Evolutionary conservation across 257 asterid species (phyloP).

Genomic region (Striga asiatica): DNA sequence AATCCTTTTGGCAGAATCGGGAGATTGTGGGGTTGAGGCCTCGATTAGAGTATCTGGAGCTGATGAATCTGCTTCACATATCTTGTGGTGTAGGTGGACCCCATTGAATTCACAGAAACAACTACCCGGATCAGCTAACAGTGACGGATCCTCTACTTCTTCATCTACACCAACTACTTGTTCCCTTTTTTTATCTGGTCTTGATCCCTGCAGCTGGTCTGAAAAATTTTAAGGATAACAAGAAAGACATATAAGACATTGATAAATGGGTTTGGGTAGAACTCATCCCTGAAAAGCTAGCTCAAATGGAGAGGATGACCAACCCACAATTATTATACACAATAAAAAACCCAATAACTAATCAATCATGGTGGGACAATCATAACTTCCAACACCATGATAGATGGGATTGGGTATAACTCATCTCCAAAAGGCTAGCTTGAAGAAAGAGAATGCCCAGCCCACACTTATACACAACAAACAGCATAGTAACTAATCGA

Average conservation of each 20-base stretch:
- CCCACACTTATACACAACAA: no score
- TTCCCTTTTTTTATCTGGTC: constrained; percentile 27
- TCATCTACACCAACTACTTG: constrained; percentile 49
- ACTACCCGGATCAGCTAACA: constrained; percentile 77
- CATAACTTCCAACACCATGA: no score
- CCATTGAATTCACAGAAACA: constrained; percentile 81
- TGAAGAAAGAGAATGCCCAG: no score
- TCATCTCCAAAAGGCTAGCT: no score
- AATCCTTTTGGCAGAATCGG: constrained; percentile 19
- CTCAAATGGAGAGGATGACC: no score
- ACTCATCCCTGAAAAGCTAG: no score
- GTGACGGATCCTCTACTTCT: constrained; percentile 57
- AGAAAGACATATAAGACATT: neutral
- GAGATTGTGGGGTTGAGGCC: constrained; percentile 21
- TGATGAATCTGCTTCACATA: constrained; percentile 36
- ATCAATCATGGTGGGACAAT: no score
- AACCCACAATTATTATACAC: no score
- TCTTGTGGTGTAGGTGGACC: constrained; percentile 79
- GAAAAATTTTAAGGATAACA: constrained; percentile 10
- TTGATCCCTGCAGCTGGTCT: constrained; percentile 38
- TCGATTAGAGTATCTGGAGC: constrained; percentile 20
- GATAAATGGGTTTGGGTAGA: no score
- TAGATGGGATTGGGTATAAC: no score
- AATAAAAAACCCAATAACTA: no score
- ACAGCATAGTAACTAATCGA: no score